Base-by-base conservation (phyloP, 495 filamentous ascomycete genomes). In the Letharia lupina region DNA sequence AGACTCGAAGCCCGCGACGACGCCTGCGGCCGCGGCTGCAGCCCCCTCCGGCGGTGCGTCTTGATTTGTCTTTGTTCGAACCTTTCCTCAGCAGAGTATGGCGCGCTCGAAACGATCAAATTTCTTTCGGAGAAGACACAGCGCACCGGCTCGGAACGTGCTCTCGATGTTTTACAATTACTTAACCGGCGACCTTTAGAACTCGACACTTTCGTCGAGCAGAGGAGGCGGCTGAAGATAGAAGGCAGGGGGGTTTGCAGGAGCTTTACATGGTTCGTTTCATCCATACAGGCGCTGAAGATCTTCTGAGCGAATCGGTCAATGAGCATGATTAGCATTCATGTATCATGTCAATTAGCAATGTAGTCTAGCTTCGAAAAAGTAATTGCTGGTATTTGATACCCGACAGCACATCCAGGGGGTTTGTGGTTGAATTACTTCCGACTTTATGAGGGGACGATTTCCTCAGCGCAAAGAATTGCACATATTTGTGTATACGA, bases 31-130 rank as follows among this genome's bases (percentile, higher is more conserved):
- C 33, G 62, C 66, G 40, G 60, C 66, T 44, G 40, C 70, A 50
- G 61, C 70, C 6, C 44, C 69, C 31, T 56, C 68, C n/a, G 67
- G 63, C 37, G 68, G 68, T 28, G 67, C 70, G 50, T 62, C 68
- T 54, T 68, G 64, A 62, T 47, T 31, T 57, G 28, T 54, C 28
- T 37, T 28, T 31, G 39, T 15, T 58, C 28, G 16, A 59, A 15
- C 13, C 45, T 3, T 8, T 58, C 47, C 37, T 13, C 52, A 47
- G 63, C 41, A 47, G 35, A 57, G 23, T 64, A 44, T 48, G 45
- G 41, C 28, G 41, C 28, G 63, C 63, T 41, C 57, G 20, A 23
- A 42, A 39, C 20, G 64, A 65, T 39, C 56, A 5, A 15, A 16
- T 65, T 20, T 61, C 42, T 35, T 61, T 65, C 42, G 31, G 47